phyloP scores from a whole-genome alignment of 2,329 filamentous ascomycete species.

The Penicillium nordicum region DNA sequence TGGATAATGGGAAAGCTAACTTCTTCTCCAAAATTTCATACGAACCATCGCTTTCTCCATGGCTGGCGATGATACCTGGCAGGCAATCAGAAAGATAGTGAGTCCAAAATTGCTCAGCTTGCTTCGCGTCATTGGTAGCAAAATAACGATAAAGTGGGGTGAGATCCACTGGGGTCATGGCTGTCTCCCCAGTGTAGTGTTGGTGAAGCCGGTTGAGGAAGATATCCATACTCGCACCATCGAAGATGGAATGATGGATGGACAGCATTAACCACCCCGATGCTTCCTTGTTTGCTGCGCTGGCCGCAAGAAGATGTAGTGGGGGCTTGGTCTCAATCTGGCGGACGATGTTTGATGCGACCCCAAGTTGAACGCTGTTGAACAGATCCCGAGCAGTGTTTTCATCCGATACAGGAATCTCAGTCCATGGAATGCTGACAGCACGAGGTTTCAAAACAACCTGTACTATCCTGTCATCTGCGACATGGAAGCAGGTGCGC shows the following conservation, averaged over 20 bases:
- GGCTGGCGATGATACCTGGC: neutral
- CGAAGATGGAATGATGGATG: constrained; percentile 15
- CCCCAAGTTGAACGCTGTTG: neutral
- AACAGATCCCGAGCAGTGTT: neutral
- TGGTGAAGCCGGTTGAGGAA: constrained; percentile 9
- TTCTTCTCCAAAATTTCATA: neutral
- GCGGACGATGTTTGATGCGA: neutral
- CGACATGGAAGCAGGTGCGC: constrained; percentile 1
- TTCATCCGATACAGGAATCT: constrained; percentile 1
- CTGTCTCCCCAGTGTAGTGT: constrained; percentile 10
- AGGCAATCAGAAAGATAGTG: neutral
- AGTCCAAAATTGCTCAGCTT: neutral
- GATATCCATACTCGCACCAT: constrained; percentile 11
- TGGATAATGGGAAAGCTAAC: neutral
- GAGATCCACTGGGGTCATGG: neutral
- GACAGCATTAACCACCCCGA: constrained; percentile 12
- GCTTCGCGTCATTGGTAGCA: neutral
- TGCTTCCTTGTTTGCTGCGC: neutral
- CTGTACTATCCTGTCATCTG: neutral
- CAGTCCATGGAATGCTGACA: neutral
- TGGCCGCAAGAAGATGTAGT: neutral
- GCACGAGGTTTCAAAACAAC: constrained; percentile 4
- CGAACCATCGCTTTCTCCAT: neutral
- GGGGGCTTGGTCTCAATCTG: neutral
- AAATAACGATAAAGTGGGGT: constrained; percentile 1